phyloP scores from a whole-genome alignment of 2,329 filamentous ascomycete species.

The Fusarium sp. region DNA sequence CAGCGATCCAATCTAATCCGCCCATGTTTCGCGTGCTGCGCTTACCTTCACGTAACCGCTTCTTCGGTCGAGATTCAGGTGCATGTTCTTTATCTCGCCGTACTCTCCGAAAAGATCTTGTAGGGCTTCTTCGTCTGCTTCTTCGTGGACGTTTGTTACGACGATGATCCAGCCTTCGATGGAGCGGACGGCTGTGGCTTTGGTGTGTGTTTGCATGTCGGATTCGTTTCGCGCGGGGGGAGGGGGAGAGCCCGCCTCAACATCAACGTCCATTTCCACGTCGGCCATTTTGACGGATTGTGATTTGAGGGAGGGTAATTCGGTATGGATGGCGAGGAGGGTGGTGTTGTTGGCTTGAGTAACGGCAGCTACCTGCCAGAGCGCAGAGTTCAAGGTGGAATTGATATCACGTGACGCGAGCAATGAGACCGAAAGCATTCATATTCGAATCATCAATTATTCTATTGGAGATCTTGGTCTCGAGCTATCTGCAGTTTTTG shows the following conservation, averaged over 20 bases:
- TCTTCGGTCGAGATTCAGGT: conserved; percentile 83
- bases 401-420: conserved; percentile 30
- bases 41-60: conserved; percentile 87
- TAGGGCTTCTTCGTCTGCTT: conserved; percentile 85
- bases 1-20: neutral
- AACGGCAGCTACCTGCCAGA: conserved; percentile 2
- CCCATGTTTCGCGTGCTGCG: neutral
- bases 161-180: conserved; percentile 93
- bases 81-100: conserved; percentile 88
- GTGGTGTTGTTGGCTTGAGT: conserved; percentile 1
- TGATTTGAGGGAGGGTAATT: neutral
- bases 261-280: conserved; percentile 70
- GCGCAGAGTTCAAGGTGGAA: conserved; percentile 10
- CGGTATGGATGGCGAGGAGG: neutral
- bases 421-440: neutral
- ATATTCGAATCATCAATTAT: neutral
- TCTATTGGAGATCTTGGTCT: neutral
- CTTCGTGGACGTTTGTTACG: conserved; percentile 88
- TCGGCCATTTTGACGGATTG: conserved; percentile 59
- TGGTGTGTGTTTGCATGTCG: conserved; percentile 78
- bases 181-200: conserved; percentile 84
- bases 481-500: neutral
- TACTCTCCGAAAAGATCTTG: conserved; percentile 86
- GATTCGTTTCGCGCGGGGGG: conserved; percentile 63
- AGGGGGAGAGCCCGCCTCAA: conserved; percentile 51